These are phyloP conservation scores for Orbilia oligospora DNA, from an alignment of 2,329 filamentous ascomycete genomes.

Conservation along the genomic window DNA sequence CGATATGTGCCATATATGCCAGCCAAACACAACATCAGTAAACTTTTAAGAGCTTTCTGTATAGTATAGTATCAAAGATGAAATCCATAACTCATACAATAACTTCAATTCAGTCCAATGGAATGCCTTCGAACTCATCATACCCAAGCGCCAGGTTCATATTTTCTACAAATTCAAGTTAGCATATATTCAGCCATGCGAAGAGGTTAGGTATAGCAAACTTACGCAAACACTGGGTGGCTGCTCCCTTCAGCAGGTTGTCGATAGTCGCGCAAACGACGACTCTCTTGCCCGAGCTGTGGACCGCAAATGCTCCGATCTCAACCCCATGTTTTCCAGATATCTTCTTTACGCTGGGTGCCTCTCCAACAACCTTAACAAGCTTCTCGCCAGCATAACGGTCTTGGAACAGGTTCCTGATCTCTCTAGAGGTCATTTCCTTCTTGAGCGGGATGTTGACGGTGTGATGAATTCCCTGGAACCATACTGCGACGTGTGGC, in stretches of 20 bases:
- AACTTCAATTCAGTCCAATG: constrained; percentile 69
- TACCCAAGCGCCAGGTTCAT: constrained; percentile 95
- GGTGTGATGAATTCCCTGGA: constrained; percentile 85
- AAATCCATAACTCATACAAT: not conserved
- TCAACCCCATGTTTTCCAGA: constrained; percentile 88
- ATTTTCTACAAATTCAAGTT: constrained; percentile 74
- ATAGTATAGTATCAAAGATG: constrained; percentile 5
- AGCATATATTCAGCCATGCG: not conserved
- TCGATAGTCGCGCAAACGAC: constrained; percentile 96
- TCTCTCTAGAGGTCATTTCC: constrained; percentile 89
- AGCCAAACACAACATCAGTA: constrained; percentile 23
- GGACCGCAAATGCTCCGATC: constrained; percentile 95
- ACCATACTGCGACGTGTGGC: constrained; percentile 96
- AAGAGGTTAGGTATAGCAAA: constrained; percentile 64
- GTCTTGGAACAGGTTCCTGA: constrained; percentile 95
- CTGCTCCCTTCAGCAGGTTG: constrained; percentile 92
- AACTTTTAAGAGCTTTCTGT: constrained; percentile 30
- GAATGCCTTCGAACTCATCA: constrained; percentile 89
- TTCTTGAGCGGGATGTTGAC: constrained; percentile 90
- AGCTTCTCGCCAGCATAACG: constrained; percentile 96
- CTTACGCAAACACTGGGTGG: constrained; percentile 91
- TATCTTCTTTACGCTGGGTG: constrained; percentile 87
- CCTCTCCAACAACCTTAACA: constrained; percentile 90
- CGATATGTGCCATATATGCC: constrained; percentile 6
- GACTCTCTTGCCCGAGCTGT: constrained; percentile 88